These are phyloP conservation scores for Talaromyces sp. DNA, from an alignment of 2,329 filamentous ascomycete genomes.

Conservation along the genomic window DNA sequence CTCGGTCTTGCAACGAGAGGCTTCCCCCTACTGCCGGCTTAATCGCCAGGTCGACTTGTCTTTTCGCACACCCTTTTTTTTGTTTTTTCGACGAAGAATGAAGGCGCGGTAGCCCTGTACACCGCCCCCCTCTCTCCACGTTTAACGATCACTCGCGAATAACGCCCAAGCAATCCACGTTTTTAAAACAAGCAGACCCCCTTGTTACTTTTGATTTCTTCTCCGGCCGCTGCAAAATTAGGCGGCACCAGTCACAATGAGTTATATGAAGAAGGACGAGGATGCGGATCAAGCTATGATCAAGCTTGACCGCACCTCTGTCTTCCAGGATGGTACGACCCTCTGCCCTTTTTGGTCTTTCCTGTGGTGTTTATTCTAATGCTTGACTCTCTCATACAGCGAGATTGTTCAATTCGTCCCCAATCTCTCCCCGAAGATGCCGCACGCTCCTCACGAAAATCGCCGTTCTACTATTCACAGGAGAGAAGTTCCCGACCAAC, in stretches of 20 bases:
- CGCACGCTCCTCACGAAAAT: slow-evolving; percentile 97
- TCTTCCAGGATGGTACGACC: slow-evolving; percentile 90
- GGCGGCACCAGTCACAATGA: slow-evolving; percentile 55
- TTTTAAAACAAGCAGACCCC: not conserved
- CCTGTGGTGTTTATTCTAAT: slow-evolving; percentile 10
- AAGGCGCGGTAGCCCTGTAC: slow-evolving; percentile 23
- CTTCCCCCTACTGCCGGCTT: not conserved
- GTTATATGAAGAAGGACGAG: slow-evolving; percentile 98
- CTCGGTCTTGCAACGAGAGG: not conserved
- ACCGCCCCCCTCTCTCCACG: slow-evolving; percentile 15
- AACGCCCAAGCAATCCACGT: slow-evolving; percentile 10
- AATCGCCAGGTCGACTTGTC: not conserved
- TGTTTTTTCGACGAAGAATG: slow-evolving; percentile 20
- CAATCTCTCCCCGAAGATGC: slow-evolving; percentile 94
- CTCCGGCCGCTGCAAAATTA: slow-evolving; percentile 1
- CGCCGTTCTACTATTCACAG: slow-evolving; percentile 89
- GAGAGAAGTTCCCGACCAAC: slow-evolving; percentile 93
- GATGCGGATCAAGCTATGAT: slow-evolving; percentile 90
- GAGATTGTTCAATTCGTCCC: slow-evolving; percentile 94
- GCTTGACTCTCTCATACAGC: slow-evolving; percentile 49
- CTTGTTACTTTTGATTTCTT: not conserved
- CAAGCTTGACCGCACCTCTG: slow-evolving; percentile 94
- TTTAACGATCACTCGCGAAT: slow-evolving; percentile 2
- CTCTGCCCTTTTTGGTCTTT: slow-evolving; percentile 16
- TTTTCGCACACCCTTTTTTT: not conserved